Percentiles rank a stretch among this genome's conserved stretches.
Evolutionary conservation across 202 grass and related monocot species (phyloP).

Genomic region (Carex arenaria): DNA sequence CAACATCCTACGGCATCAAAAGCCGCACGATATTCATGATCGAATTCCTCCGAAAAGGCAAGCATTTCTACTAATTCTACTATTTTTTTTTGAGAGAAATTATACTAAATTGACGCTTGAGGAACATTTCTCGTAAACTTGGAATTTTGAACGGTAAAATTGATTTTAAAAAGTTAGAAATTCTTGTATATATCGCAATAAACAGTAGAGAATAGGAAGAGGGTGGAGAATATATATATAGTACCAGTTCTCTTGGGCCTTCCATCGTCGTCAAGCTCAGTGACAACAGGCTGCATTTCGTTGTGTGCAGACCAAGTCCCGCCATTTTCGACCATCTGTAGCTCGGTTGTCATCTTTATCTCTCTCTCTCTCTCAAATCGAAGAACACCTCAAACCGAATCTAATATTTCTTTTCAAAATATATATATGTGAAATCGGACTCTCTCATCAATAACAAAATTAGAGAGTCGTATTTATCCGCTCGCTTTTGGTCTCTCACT

Average conservation of each 20-base stretch:
- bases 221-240: neutral
- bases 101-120: neutral
- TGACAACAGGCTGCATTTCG: neutral
- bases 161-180: neutral
- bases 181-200: neutral
- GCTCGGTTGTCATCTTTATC: conserved; percentile 35
- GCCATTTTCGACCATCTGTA: conserved; percentile 43
- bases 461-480: no score
- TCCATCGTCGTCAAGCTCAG: conserved; percentile 62
- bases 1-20: neutral
- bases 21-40: neutral
- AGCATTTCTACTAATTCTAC: neutral
- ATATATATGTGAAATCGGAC: neutral
- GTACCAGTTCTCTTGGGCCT: conserved; percentile 43
- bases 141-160: neutral
- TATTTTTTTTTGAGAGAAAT: no score
- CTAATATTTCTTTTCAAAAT: neutral
- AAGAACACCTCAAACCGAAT: neutral
- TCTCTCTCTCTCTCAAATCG: neutral
- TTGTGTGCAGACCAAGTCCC: neutral
- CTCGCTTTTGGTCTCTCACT: no score
- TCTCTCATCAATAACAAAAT: no score
- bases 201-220: neutral
- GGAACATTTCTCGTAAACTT: neutral
- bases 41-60: neutral